phyloP scores from a whole-genome alignment of 176 grass and related monocot species.

The Oryza meridionalis region DNA sequence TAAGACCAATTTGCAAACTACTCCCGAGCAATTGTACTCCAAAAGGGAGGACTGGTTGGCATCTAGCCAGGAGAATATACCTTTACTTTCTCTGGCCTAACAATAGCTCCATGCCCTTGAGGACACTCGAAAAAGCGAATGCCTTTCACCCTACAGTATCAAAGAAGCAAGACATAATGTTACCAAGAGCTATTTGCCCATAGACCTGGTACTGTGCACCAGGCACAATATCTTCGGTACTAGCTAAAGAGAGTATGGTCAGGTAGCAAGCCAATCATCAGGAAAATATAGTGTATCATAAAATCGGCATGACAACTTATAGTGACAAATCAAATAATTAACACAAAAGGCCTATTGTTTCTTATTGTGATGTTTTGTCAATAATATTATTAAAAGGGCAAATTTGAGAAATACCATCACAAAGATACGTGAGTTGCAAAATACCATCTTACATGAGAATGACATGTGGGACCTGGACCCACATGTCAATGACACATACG shows the following conservation, averaged over 20 bases:
- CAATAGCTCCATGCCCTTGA: conserved; percentile 84
- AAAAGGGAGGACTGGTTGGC: neutral
- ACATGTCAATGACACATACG: no score
- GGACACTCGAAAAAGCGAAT: conserved; percentile 75
- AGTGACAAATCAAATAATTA: neutral
- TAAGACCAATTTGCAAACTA: neutral
- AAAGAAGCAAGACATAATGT: conserved; percentile 17
- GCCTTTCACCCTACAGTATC: conserved; percentile 81
- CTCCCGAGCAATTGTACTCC: neutral
- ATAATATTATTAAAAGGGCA: neutral
- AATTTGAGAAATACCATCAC: no score
- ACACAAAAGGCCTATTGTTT: neutral
- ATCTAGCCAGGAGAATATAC: conserved; percentile 40
- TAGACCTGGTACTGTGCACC: neutral
- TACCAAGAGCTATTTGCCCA: conserved; percentile 3
- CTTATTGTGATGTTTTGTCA: neutral
- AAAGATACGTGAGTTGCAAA: no score
- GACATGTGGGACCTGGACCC: no score
- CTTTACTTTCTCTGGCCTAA: conserved; percentile 97
- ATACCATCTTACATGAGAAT: no score
- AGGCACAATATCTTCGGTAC: neutral
- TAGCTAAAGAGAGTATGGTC: neutral
- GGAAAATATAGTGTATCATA: neutral
- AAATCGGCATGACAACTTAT: neutral
- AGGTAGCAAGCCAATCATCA: neutral